Conservation (phyloP, 495 filamentous ascomycete genomes). For the Hypoxylon perforatum region DNA sequence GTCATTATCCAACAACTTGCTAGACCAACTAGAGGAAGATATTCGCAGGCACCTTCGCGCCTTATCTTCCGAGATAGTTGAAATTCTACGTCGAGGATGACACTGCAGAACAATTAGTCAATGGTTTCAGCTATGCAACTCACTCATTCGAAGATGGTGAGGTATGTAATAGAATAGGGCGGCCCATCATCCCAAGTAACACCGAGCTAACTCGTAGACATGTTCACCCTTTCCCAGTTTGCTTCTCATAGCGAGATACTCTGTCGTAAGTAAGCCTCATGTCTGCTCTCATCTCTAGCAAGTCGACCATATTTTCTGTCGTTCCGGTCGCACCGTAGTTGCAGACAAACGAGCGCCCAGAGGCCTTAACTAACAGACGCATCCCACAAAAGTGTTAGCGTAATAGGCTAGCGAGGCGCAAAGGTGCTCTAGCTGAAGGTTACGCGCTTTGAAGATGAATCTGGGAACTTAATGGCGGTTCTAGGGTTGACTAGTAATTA, state of each 20-base stretch:
- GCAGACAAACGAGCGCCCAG: background rate
- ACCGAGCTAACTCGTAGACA: background rate
- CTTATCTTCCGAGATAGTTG: background rate
- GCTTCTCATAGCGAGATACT: background rate
- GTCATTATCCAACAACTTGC: background rate
- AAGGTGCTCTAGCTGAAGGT: background rate
- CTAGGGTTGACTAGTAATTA: background rate
- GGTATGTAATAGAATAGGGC: background rate
- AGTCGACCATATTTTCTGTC: background rate
- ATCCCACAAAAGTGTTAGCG: background rate
- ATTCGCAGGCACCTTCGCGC: background rate
- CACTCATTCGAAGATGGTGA: background rate
- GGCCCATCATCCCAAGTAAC: background rate
- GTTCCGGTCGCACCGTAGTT: background rate
- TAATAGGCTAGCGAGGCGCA: background rate
- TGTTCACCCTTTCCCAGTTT: background rate
- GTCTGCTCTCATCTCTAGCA: background rate
- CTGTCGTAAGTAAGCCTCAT: background rate
- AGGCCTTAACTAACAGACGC: background rate
- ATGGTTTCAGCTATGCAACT: background rate
- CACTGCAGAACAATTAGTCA: background rate
- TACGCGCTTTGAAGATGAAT: background rate
- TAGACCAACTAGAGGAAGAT: background rate
- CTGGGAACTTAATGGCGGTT: background rate
- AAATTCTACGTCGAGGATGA: background rate